Conservation (phyloP, 2,329 filamentous ascomycete genomes). For the Pseudocercospora cruenta region DNA sequence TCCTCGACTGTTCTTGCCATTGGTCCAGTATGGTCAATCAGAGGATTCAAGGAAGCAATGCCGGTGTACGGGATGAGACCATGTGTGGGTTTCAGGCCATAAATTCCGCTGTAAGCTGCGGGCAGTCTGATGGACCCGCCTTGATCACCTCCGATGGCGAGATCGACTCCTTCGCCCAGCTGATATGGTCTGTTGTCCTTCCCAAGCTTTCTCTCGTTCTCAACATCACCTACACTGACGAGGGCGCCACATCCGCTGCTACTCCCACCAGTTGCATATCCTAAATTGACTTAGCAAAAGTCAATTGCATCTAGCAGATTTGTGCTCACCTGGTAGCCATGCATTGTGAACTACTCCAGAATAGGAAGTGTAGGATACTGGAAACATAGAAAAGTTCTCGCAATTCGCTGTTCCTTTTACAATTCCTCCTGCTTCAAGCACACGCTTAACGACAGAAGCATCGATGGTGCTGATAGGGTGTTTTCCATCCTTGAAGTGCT, state of each 20-base stretch:
- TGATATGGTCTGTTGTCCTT: slow-evolving; percentile 26
- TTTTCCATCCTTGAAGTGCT: slow-evolving; percentile 44
- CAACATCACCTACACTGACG: slow-evolving; percentile 39
- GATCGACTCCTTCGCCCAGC: slow-evolving; percentile 41
- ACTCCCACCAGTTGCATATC: slow-evolving; percentile 43
- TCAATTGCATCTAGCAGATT: not conserved
- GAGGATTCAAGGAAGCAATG: slow-evolving; percentile 44
- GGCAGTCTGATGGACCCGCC: slow-evolving; percentile 77
- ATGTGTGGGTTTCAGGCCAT: slow-evolving; percentile 79
- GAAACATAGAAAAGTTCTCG: slow-evolving; percentile 52
- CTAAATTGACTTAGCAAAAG: not conserved
- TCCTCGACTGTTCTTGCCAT: slow-evolving; percentile 48
- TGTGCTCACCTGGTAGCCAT: slow-evolving; percentile 31
- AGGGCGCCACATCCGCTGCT: slow-evolving; percentile 40
- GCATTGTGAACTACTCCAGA: slow-evolving; percentile 51
- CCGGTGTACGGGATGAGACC: slow-evolving; percentile 57
- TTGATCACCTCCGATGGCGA: slow-evolving; percentile 50
- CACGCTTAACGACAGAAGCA: slow-evolving; percentile 49
- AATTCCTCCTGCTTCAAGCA: slow-evolving; percentile 48
- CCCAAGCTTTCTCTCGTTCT: slow-evolving; percentile 30
- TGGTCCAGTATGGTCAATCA: slow-evolving; percentile 53
- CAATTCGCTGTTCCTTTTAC: slow-evolving; percentile 53
- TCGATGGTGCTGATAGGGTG: slow-evolving; percentile 46
- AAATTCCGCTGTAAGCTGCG: slow-evolving; percentile 74
- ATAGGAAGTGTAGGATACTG: slow-evolving; percentile 49